A percentile compares a stretch with the other conserved stretches of the same genome.
Evolutionary conservation across 345 rosid species (phyloP).

Genomic region (Gynandropsis gynandra): DNA sequence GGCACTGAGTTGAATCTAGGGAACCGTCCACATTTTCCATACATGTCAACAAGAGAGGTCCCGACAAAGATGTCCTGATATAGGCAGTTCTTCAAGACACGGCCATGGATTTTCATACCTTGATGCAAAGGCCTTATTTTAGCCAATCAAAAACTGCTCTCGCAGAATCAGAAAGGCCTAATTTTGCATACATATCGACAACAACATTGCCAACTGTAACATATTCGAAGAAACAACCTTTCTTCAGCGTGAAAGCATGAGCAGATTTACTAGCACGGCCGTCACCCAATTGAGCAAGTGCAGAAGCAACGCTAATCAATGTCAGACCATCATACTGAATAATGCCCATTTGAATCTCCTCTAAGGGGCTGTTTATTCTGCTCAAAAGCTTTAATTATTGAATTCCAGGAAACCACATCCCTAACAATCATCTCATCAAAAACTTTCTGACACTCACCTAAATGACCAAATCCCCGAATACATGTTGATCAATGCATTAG

Average conservation of each 20-base stretch:
- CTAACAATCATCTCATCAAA: conserved; percentile 35
- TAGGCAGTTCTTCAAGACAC: conserved; percentile 33
- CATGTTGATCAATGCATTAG: conserved; percentile 51
- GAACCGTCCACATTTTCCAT: conserved; percentile 52
- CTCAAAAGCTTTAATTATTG: conserved; percentile 50
- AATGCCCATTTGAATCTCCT: conserved; percentile 30
- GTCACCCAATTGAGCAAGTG: conserved; percentile 40
- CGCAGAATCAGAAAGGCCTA: conserved; percentile 36
- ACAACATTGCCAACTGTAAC: conserved; percentile 39
- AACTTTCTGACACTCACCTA: conserved; percentile 28
- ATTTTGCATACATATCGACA: conserved; percentile 50
- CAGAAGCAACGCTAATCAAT: conserved; percentile 41
- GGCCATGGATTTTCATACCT: conserved; percentile 46
- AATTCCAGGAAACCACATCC: conserved; percentile 58
- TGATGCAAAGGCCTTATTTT: conserved; percentile 41
- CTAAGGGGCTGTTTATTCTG: conserved; percentile 37
- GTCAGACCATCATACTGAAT: conserved; percentile 43
- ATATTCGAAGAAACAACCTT: conserved; percentile 34
- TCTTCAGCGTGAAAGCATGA: conserved; percentile 40
- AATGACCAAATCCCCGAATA: conserved; percentile 36
- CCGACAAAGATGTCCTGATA: conserved; percentile 38
- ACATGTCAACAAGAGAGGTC: conserved; percentile 52
- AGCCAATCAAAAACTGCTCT: conserved; percentile 36
- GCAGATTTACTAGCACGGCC: conserved; percentile 25
- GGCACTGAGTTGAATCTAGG: conserved; percentile 39